Evolutionary conservation across 1,284 basidiomycete genomes (phyloP), one percentile per base, ranked within the genome.

Genomic region (Mycosarcoma maydis): DNA sequence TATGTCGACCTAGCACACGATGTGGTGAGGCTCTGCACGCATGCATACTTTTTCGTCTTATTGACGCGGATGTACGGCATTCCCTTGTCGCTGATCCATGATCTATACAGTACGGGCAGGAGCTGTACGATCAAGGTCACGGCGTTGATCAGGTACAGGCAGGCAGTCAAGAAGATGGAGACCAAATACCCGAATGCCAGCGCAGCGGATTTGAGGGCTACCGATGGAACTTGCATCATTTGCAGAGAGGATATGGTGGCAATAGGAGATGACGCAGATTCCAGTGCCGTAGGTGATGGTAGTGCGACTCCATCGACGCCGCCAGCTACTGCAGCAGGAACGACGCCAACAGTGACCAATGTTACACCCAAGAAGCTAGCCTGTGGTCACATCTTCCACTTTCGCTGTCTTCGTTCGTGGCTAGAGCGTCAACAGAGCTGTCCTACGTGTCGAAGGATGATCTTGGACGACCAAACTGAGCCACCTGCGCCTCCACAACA

Each of bases 301-400:
- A 20, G n/a, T 20, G 27, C 3, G n/a, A 36, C 7, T 20, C 30
- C 29, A 29, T 50, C 36, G 32, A 22, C 19, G 9, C 30, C 23
- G 9, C 39, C 40, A 19, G 39, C 26, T 6, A 19, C 22, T n/a
- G 41, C 3, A 11, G 26, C n/a, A 24, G 34, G 20, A 33, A 47
- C 39, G 34, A 34, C 23, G 3, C 39, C 40, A n/a, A 39, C 19
- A 10, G 55, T 40, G 50, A 65, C 52, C 1, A 98, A 98, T 77
- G 91, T 91, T 56, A 95, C 93, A 7, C 95, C 95, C 4, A 98
- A 98, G 84, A 95, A 93, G 81, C 86, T 99, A 13, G 90, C 89
- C 6, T 98, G 96, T 83, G 94, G 94, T 0, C 96, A 98, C 82
- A 89, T 98, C 41, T 98, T 99, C 85, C 96, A 98, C 83, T 96